Evolutionary conservation across 192 early-diverging fungal genomes (phyloP), one percentile per base, ranked within the genome.

Genomic region (Lunasporangiospora selenospora): DNA sequence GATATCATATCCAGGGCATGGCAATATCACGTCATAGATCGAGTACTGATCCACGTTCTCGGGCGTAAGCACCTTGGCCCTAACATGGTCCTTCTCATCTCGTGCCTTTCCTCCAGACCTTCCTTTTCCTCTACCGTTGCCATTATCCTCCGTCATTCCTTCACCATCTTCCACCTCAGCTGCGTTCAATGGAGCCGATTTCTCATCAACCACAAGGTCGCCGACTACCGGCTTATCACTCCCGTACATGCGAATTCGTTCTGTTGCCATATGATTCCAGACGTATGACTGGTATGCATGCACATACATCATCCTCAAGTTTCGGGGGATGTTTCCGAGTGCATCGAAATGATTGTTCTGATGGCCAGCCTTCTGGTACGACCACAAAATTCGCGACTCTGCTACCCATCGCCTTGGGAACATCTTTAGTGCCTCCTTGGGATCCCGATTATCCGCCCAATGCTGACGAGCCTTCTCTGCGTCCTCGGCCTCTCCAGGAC

Each of bases 211-310:
- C 0, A 96, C 94, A 44, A 99, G 56, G 76, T 99, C 98, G 48
- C 98, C 98, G 1, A 90, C 75, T 16, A 96, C 86, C 1, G 90
- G 79, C 0, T 75, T 79, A 6, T 53, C 64, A 13, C 69, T 43
- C 23, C 95, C 96, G 67, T 84, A 93, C 44, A 81, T 24, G 1
- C 76, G 64, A 31, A 95, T 64, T 21, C 96, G 84, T 62, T 89
- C 85, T 43, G 89, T 88, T 11, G 87, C 93, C 23, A 91, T 88
- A 38, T 83, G 49, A 77, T 99, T 99, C 96, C 96, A 99, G 16
- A 98, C 76, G 47, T 82, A 91, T 19, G 93, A 95, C 80, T 99
- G 98, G 62, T 97, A 98, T 11, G 95, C 90, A 76, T 99, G 98
- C 40, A 93, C 82, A 77, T 99, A 99, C 90, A 99, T 93, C 24